Conservation (phyloP, 2,329 filamentous ascomycete genomes). For the Alternaria solani region DNA sequence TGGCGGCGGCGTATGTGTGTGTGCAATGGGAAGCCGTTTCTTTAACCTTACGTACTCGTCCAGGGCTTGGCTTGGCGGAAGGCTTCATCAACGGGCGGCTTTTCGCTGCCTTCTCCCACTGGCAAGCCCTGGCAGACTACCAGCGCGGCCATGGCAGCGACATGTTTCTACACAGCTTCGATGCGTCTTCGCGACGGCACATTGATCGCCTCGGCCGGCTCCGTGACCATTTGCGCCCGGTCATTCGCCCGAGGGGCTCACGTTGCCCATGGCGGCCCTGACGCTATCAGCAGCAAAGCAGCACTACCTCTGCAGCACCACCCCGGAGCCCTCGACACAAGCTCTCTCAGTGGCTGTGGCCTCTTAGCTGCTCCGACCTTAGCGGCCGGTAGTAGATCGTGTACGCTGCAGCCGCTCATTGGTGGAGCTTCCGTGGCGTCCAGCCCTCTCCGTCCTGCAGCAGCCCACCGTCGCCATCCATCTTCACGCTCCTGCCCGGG, state of each 20-base stretch:
- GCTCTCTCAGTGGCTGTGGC: slow-evolving; percentile 39
- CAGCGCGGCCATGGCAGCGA: slow-evolving; percentile 29
- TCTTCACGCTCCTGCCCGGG: slow-evolving; percentile 35
- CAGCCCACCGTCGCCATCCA: slow-evolving; percentile 38
- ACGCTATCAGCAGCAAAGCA: slow-evolving; percentile 44
- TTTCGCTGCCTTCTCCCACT: slow-evolving; percentile 26
- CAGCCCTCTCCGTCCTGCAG: slow-evolving; percentile 48
- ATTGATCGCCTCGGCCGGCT: slow-evolving; percentile 46
- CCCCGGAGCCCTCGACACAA: slow-evolving; percentile 24
- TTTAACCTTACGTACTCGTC: slow-evolving; percentile 21
- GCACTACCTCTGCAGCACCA: slow-evolving; percentile 28
- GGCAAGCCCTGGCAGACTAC: slow-evolving; percentile 22
- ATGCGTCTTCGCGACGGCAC: slow-evolving; percentile 43
- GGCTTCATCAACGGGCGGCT: slow-evolving; percentile 37
- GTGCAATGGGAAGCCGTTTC: slow-evolving; percentile 16
- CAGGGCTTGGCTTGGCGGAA: slow-evolving; percentile 26
- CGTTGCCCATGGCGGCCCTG: slow-evolving; percentile 31
- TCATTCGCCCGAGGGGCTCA: slow-evolving; percentile 33
- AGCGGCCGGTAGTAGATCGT: slow-evolving; percentile 47
- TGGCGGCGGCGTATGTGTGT: background rate
- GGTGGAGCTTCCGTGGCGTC: slow-evolving; percentile 39
- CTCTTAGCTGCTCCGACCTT: slow-evolving; percentile 43
- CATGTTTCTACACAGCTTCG: slow-evolving; percentile 46
- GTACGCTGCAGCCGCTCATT: slow-evolving; percentile 30
- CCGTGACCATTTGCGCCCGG: slow-evolving; percentile 29